Evolutionary conservation across 2,329 filamentous ascomycete genomes (phyloP), one percentile per base, ranked within the genome.

Genomic region (Pseudopyrenochaeta lycopersici): DNA sequence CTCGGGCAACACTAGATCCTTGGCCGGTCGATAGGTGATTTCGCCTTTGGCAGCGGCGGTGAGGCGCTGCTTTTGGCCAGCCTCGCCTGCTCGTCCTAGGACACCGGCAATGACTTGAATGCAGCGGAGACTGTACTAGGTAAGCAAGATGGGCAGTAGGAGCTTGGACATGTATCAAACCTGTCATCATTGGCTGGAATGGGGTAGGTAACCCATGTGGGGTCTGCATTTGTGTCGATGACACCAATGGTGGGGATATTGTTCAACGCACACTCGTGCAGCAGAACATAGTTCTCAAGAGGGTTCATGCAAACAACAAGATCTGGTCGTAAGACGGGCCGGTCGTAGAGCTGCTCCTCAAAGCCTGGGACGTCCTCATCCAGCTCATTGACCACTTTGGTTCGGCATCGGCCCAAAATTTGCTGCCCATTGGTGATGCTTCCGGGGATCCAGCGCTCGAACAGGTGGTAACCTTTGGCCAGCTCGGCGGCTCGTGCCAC

Each of bases 121-220:
- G 61, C 89, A 88, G 56, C 95, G 89, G 63, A 97, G 77, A 85
- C 92, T 96, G 55, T 67, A 23, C 21, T n/a, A 39, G 11, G 18
- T 14, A 40, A 66, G 54, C 27, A 49, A 17, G 27, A 30, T 10
- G 29, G 35, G 4, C 15, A 15, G 14, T 14, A 11, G 4, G 9
- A 27, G 9, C 7, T 14, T 27, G 29, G 21, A 32, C 18, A 17
- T 7, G 31, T 5, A 40, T 74, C 82, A 71, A 75, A 91, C 89
- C 89, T 92, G 82, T 99, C 95, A 72, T 99, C 95, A 75, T 99
- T 99, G 45, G 92, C 92, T 1, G 95, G 95, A 64, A 99, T 97
- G 12, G 91, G 90, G 73, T 99, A 99, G 3, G 95, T 98, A 45
- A 98, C 92, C 86, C 91, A 94, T 0, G 91, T 91, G 0, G 95